These are phyloP conservation scores for Leucogyrophana mollusca DNA, from an alignment of 768 basidiomycete species.

Conservation along the genomic window DNA sequence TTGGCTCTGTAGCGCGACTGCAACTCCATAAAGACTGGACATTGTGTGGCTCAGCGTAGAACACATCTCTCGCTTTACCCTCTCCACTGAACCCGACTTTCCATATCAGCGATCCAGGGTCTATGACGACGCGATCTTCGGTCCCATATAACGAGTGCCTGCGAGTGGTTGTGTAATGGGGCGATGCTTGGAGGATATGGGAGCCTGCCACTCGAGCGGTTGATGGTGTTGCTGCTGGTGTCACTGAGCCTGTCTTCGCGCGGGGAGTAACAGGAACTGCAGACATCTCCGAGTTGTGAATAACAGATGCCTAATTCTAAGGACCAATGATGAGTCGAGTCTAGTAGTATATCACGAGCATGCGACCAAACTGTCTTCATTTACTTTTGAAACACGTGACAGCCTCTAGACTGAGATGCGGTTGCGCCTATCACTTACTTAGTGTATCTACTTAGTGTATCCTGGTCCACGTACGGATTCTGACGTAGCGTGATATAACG, in stretches of 20 bases:
- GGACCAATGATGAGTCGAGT: no score
- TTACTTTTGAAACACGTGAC: no score
- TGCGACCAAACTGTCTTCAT: no score
- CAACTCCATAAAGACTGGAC: constrained; percentile 60
- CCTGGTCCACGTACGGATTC: no score
- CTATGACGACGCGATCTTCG: constrained; percentile 93
- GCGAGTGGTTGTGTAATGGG: constrained; percentile 81
- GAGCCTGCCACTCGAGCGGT: constrained; percentile 48
- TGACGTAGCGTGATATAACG: no score
- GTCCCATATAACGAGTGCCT: constrained; percentile 95
- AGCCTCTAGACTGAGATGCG: no score
- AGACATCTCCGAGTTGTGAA: no score
- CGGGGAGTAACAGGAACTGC: constrained; percentile 32
- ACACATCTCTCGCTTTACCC: constrained; percentile 85
- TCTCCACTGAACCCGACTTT: constrained; percentile 98
- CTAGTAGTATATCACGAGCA: no score
- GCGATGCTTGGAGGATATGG: constrained; percentile 64
- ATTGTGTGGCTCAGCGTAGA: constrained; percentile 50
- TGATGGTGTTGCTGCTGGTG: constrained; percentile 52
- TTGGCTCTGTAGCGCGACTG: constrained; percentile 49
- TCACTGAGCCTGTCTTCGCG: constrained; percentile 11
- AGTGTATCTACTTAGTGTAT: no score
- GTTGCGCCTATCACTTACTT: no score
- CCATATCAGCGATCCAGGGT: constrained; percentile 93
- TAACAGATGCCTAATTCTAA: no score